Base-by-base conservation (phyloP, 1,139 yeast genomes). In the Candida pseudoviswanathii region DNA sequence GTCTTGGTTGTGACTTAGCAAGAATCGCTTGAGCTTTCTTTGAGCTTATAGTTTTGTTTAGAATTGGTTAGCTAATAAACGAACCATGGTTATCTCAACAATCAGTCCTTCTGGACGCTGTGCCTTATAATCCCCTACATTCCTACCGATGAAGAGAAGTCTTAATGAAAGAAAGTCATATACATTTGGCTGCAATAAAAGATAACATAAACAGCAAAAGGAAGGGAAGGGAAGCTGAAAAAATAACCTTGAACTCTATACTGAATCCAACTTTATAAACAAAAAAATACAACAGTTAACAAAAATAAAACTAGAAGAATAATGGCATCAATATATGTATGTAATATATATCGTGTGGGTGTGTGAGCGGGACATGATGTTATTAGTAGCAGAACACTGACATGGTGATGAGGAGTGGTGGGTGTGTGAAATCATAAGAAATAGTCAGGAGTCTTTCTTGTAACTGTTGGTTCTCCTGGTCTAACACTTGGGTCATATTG, bases 381-480 rank as follows among this genome's bases (percentile, higher is more conserved):
- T 31, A 44, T 48, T 26, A 38, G 39, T 41, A 42, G 11, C 9
- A 11, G 37, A 33, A 11, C n/a, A 4, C 6, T 5, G 16, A n/a
- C 9, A 33, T n/a, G n/a, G n/a, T n/a, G n/a, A n/a, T n/a, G n/a
- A n/a, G n/a, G n/a, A n/a, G n/a, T n/a, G n/a, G n/a, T n/a, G n/a
- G n/a, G n/a, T n/a, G n/a, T n/a, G n/a, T n/a, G n/a, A n/a, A n/a
- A 56, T 67, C 63, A 90, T 70, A 90, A 81, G 80, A 91, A 91
- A 70, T 91, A 91, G 68, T 91, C 97, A 9, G 97, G 97, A 9
- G 97, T 91, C 67, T 91, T 87, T 70, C 97, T 84, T 41, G 96
- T 89, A 30, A 91, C 97, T 5, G 96, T 87, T 50, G 97, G 97
- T 68, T 91, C 97, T 50, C 97, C 97, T 26, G 96, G 96, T 73